Base-by-base conservation (phyloP, 352 stramenopile species). In the Globisporangium splendens region DNA sequence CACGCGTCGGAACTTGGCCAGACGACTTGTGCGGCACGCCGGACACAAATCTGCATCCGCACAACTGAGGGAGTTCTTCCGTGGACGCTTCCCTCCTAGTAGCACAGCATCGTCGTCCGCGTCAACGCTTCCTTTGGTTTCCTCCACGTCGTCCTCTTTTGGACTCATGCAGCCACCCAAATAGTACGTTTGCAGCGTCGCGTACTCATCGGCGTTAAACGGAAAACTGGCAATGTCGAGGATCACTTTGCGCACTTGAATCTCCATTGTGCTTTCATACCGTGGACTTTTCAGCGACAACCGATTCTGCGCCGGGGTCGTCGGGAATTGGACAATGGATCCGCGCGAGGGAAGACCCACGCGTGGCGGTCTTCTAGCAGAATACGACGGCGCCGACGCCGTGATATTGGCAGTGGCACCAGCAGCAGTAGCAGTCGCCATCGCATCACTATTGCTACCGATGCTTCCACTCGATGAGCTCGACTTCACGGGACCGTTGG, bases 211-310 rank as follows among this genome's bases (percentile, higher is more conserved):
- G 17, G 63, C 63, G 55, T 80, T 86, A 65, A 88, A 90, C 18
- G 80, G 80, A 46, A 88, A 53, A 50, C 76, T 75, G 13, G 72
- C 68, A 18, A 91, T 86, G 46, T 87, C 80, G 1, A 63, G 66
- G 48, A 91, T 66, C 38, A 91, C 77, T 49, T 89, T 86, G 52
- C 75, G 74, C 31, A 86, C 78, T 22, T 90, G 76, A 28, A 83
- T 67, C 59, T 88, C 76, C 78, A 91, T 89, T 8, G 77, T 87
- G 47, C 62, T 86, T 50, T 91, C 78, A 59, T 83, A 91, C 10
- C 78, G 76, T 50, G 80, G 80, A 47, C 77, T 88, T 61, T 88
- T 89, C 43, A 89, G 64, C 28, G 80, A 71, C 50, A 90, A 54
- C 11, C 73, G 61, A n/a, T 76, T 79, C 47, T 88, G 73, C 2